Percentiles rank a stretch among this genome's conserved stretches.
These are phyloP conservation scores for Candida alai DNA, from an alignment of 805 yeast genomes.

Conservation along the genomic window DNA sequence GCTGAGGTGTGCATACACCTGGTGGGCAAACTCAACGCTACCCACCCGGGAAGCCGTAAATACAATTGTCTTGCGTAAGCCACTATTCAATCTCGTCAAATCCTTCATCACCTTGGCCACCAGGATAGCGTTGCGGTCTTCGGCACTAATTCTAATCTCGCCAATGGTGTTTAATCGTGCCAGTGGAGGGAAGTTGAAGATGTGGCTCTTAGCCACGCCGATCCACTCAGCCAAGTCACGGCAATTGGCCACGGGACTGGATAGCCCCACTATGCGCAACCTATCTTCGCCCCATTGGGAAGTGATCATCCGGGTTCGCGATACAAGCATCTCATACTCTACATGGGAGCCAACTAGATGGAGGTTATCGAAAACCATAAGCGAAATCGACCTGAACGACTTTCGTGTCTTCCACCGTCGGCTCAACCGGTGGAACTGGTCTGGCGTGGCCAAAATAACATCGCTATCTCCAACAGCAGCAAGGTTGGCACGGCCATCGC, in stretches of 20 bases:
- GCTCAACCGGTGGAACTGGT: constrained; percentile 67
- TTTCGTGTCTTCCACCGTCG: constrained; percentile 81
- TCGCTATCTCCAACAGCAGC: constrained; percentile 56
- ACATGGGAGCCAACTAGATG: constrained; percentile 63
- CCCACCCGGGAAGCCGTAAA: constrained; percentile 57
- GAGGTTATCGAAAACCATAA: constrained; percentile 69
- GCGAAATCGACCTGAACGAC: constrained; percentile 61
- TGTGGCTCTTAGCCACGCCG: constrained; percentile 57
- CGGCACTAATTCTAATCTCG: constrained; percentile 48
- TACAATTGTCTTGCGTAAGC: constrained; percentile 35
- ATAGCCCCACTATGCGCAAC: constrained; percentile 63
- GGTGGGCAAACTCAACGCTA: constrained; percentile 49
- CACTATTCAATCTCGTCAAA: constrained; percentile 1
- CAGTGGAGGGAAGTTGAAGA: constrained; percentile 67
- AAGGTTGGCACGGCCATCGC: constrained; percentile 52
- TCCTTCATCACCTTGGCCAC: constrained; percentile 4
- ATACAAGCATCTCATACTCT: constrained; percentile 62
- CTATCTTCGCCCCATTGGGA: constrained; percentile 56
- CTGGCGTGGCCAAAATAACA: constrained; percentile 72
- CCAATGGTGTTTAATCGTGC: constrained; percentile 55
- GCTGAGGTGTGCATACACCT: constrained; percentile 29
- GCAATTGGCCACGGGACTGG: constrained; percentile 68
- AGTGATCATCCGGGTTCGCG: constrained; percentile 69
- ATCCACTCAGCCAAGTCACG: constrained; percentile 85
- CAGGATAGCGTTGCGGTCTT: constrained; percentile 5